A percentile compares a stretch with the other conserved stretches of the same genome.
These are phyloP conservation scores for Saturnispora bothae DNA, from an alignment of 805 yeast species.

Conservation along the genomic window DNA sequence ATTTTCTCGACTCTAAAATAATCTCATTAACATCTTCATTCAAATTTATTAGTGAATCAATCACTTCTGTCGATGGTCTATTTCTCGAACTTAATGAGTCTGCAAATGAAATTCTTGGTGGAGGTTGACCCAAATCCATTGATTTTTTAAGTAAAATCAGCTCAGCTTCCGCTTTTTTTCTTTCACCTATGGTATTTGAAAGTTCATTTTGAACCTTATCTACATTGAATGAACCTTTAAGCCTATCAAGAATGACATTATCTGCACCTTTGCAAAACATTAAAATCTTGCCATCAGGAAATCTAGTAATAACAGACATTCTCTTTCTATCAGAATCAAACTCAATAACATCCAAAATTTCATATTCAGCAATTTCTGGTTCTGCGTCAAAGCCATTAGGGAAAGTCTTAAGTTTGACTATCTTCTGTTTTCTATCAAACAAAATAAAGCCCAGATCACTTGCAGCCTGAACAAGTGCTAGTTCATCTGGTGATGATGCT, in stretches of 20 bases:
- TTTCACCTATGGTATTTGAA: conserved; percentile 40
- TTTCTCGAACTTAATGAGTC: conserved; percentile 2
- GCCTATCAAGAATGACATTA: conserved; percentile 69
- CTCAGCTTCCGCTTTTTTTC: conserved; percentile 75
- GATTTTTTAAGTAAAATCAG: conserved; percentile 48
- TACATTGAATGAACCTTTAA: conserved; percentile 51
- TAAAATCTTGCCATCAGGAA: conserved; percentile 68
- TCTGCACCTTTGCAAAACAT: conserved; percentile 95
- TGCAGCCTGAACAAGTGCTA: conserved; percentile 90
- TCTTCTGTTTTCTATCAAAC: conserved; percentile 50
- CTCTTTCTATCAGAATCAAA: conserved; percentile 83
- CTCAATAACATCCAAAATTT: conserved; percentile 71
- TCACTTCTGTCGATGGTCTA: conserved; percentile 9
- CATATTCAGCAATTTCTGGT: conserved; percentile 58
- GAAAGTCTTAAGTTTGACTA: conserved; percentile 60
- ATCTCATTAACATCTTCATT: conserved; percentile 47
- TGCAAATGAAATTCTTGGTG: conserved; percentile 20
- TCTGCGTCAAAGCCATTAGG: conserved; percentile 68
- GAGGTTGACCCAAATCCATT: conserved; percentile 23
- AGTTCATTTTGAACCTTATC: conserved; percentile 55
- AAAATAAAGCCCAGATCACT: conserved; percentile 91
- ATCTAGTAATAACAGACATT: conserved; percentile 77
- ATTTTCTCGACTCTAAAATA: conserved; percentile 41
- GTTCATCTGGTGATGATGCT: conserved; percentile 93
- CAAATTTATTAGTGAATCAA: conserved; percentile 25